Percentiles rank a stretch among this genome's conserved stretches.
phyloP scores from a whole-genome alignment of 2,329 filamentous ascomycete species.

The Fusarium subglutinans region DNA sequence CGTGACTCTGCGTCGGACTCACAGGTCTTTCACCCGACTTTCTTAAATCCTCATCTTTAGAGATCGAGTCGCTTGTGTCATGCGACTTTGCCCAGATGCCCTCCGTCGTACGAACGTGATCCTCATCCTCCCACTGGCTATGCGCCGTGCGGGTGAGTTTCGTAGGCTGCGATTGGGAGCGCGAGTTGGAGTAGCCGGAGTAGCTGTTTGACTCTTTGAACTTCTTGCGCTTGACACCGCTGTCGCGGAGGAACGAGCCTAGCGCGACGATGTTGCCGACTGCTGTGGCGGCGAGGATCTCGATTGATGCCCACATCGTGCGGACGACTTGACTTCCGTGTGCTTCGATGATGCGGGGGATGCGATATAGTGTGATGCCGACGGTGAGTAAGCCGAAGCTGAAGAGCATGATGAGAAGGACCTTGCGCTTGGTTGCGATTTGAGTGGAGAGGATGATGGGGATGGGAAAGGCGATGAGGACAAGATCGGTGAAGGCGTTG shows the following conservation, averaged over 20 bases:
- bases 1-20: conserved; percentile 43
- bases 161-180: conserved; percentile 36
- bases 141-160: conserved; percentile 33
- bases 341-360: conserved; percentile 75
- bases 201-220: conserved; percentile 68
- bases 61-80: conserved; percentile 29
- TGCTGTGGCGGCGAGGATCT: conserved; percentile 84
- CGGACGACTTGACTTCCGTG: conserved; percentile 82
- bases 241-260: conserved; percentile 87
- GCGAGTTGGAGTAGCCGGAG: conserved; percentile 40
- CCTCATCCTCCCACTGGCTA: conserved; percentile 41
- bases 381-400: conserved; percentile 80
- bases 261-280: conserved; percentile 88
- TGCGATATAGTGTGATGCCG: conserved; percentile 77
- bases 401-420: conserved; percentile 81
- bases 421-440: conserved; percentile 78
- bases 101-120: conserved; percentile 34
- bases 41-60: conserved; percentile 25
- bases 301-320: conserved; percentile 84
- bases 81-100: conserved; percentile 40
- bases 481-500: conserved; percentile 84
- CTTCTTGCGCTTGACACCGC: conserved; percentile 85
- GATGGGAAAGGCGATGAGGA: conserved; percentile 86
- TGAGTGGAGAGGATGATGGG: conserved; percentile 83
- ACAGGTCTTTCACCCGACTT: conserved; percentile 29